phyloP scores from a whole-genome alignment of 805 yeast species.

The Zygosaccharomyces lentus region DNA sequence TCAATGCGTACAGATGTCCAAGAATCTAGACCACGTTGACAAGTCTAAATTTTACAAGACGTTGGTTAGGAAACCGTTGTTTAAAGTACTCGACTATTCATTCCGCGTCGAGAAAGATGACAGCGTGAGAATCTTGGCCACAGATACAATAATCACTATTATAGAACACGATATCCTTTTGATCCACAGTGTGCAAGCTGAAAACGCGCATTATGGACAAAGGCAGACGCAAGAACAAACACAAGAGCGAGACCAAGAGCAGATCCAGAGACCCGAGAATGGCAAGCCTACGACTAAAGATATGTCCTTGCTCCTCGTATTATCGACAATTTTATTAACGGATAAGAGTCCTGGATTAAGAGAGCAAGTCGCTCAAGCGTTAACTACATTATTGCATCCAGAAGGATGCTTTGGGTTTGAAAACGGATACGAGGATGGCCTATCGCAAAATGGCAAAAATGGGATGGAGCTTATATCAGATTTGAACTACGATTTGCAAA shows the following conservation, averaged over 20 bases:
- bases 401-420: constrained; percentile 30
- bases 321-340: constrained; percentile 55
- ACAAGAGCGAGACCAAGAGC: constrained; percentile 7
- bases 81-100: constrained; percentile 68
- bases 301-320: constrained; percentile 51
- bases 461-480: constrained; percentile 10
- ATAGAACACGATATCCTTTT: constrained; percentile 78
- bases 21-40: constrained; percentile 59
- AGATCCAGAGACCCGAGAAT: neutral
- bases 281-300: constrained; percentile 38
- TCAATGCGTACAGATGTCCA: constrained; percentile 74
- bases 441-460: neutral
- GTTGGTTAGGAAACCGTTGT: constrained; percentile 63
- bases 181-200: constrained; percentile 38
- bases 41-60: constrained; percentile 60
- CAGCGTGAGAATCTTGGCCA: constrained; percentile 58
- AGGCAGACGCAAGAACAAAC: constrained; percentile 9
- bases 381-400: constrained; percentile 68
- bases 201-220: constrained; percentile 11
- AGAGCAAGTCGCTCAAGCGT: constrained; percentile 79
- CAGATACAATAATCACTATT: constrained; percentile 73
- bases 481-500: constrained; percentile 5
- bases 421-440: constrained; percentile 17
- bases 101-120: constrained; percentile 44
- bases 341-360: constrained; percentile 69